Evolutionary conservation across 805 yeast genomes (phyloP).

Genomic region (Brettanomyces custersianus): DNA sequence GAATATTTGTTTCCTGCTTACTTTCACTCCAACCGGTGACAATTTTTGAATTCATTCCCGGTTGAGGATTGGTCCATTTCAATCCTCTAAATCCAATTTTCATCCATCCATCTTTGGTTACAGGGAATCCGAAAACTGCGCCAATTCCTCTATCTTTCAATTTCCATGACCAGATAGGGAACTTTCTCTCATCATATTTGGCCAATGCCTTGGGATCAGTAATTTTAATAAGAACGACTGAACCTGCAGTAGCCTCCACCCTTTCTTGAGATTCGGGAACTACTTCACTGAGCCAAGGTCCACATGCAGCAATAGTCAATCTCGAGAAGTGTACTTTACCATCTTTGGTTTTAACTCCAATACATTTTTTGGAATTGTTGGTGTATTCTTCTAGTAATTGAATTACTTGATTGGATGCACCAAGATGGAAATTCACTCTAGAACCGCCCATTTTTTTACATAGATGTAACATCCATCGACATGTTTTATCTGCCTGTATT

Average conservation of each 20-base stretch:
- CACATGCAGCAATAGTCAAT: conserved; percentile 18
- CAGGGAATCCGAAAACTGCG: conserved; percentile 25
- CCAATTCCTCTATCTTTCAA: conserved; percentile 23
- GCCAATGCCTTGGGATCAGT: conserved; percentile 8
- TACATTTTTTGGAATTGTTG: conserved; percentile 10
- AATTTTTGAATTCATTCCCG: conserved; percentile 14
- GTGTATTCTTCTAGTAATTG: conserved; percentile 7
- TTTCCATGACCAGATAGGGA: conserved; percentile 24
- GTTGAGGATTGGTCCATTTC: conserved; percentile 22
- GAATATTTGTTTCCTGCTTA: conserved; percentile 18
- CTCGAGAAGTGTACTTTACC: conserved; percentile 14
- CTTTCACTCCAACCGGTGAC: conserved; percentile 19
- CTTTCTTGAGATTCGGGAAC: conserved; percentile 22
- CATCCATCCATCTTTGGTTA: conserved; percentile 17
- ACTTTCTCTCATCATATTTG: conserved; percentile 14
- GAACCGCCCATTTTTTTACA: conserved; percentile 14
- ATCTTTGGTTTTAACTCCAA: conserved; percentile 18
- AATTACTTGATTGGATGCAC: conserved; percentile 10
- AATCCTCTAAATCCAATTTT: conserved; percentile 25
- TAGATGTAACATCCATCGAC: conserved; percentile 22
- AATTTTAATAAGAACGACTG: conserved; percentile 21
- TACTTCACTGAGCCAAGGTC: conserved; percentile 22
- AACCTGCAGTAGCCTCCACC: conserved; percentile 24
- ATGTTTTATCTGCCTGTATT: conserved; percentile 24
- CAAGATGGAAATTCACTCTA: conserved; percentile 17